phyloP scores from a whole-genome alignment of 2,329 filamentous ascomycete species.

The Trichoderma sp. region DNA sequence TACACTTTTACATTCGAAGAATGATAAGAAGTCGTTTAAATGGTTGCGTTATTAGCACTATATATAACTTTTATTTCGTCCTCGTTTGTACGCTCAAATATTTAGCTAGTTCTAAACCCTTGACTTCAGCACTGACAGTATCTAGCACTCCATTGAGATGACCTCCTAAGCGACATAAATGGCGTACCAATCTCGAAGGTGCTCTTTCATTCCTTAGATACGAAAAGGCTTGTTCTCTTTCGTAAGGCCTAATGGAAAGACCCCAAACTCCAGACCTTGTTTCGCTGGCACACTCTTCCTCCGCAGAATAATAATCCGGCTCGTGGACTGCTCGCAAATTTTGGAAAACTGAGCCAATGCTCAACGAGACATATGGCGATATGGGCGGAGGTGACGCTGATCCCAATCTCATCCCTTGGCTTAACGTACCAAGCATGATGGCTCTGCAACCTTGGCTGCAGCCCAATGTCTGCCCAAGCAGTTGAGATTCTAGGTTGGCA shows the following conservation, averaged over 20 bases:
- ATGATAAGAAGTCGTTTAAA: no score
- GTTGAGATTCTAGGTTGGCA: not conserved
- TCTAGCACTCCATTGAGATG: not conserved
- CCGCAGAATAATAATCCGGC: not conserved
- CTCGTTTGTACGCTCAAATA: not conserved
- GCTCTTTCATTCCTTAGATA: not conserved
- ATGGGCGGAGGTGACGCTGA: not conserved
- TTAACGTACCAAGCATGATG: not conserved
- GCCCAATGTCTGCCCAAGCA: rapidly evolving
- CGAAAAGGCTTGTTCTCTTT: no score
- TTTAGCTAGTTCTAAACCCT: not conserved
- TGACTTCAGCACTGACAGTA: not conserved
- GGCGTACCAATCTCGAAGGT: not conserved
- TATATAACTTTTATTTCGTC: no score
- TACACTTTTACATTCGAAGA: no score
- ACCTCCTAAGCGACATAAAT: not conserved
- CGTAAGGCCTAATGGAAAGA: no score
- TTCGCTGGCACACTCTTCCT: not conserved
- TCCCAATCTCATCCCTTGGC: not conserved
- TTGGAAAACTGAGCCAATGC: not conserved
- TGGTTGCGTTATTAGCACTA: no score
- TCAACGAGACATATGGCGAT: not conserved
- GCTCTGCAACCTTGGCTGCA: not conserved
- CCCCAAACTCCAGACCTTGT: no score
- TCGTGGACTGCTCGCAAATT: not conserved